phyloP scores from a whole-genome alignment of 2,329 filamentous ascomycete species.

The Fusarium equiseti region DNA sequence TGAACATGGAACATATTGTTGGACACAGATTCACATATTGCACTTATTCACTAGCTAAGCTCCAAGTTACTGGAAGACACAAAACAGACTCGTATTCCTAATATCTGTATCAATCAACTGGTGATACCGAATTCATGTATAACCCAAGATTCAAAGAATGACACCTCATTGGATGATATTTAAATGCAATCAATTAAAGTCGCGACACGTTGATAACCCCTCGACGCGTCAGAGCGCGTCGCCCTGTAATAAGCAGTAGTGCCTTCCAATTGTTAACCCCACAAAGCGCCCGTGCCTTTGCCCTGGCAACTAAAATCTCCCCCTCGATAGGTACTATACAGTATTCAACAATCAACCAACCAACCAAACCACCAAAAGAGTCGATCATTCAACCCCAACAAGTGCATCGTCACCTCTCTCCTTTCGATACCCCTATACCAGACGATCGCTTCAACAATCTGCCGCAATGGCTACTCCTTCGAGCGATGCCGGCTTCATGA shows the following conservation, averaged over 20 bases:
- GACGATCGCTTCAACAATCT: constrained; percentile 1
- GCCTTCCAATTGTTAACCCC: constrained; percentile 14
- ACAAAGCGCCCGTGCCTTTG: constrained; percentile 37
- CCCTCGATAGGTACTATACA: constrained; percentile 18
- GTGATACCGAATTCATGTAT: neutral
- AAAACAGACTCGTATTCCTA: neutral
- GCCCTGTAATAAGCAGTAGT: constrained; percentile 8
- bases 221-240: constrained; percentile 51
- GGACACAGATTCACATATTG: neutral
- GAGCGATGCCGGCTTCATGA: constrained; percentile 67
- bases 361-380: neutral
- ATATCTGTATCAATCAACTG: neutral
- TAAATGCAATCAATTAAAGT: constrained; percentile 57
- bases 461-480: constrained; percentile 61
- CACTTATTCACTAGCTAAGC: neutral
- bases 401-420: constrained; percentile 2
- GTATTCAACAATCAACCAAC: constrained; percentile 25
- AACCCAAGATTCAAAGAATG: neutral
- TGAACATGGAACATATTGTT: neutral
- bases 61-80: neutral
- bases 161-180: neutral
- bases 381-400: neutral
- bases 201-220: constrained; percentile 49
- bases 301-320: constrained; percentile 42
- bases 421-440: neutral